Base-by-base conservation (phyloP, 805 yeast genomes). In the Metschnikowia shivogae region DNA sequence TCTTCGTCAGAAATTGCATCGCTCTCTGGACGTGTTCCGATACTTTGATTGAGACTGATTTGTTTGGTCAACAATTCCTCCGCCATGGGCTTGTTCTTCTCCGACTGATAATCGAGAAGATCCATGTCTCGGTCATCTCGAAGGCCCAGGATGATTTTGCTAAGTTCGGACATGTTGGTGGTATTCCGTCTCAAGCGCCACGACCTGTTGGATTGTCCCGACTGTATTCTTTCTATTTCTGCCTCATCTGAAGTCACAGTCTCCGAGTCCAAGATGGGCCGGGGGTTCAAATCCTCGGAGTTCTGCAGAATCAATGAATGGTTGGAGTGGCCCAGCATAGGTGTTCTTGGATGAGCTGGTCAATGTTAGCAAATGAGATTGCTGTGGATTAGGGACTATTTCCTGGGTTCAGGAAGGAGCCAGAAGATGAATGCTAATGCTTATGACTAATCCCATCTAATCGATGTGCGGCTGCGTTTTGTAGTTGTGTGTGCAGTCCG, bases 111-210 rank as follows among this genome's bases (percentile, higher is more conserved):
- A 34, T 52, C 48, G 11, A 34, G 46, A n/a, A 34, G 17, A 34
- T 54, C 57, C 13, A 43, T 52, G 4, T 49, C 48, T 32, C 43
- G 52, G 45, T 55, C 58, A 31, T 55, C 57, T 27, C 46, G 38
- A 26, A 55, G 39, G 3, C 50, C 56, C 34, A 44, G 45, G 28
- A 55, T 40, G 22, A 55, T 55, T 30, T 44, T 43, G 27, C 50
- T 46, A 11, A 55, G 31, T 17, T 55, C 57, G 2, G 51, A 46
- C 14, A 43, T 39, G 33, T 51, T 47, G 10, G 54, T 41, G 13
- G 43, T 20, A 19, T 45, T 40, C 30, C 52, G 39, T n/a, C 47
- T 27, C 29, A 48, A 49, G 32, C 44, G 31, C 42, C 42, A 36
- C 13, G 36, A 39, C 14, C 13, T 44, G 32, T 42, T 43, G 5